A percentile compares a stretch with the other conserved stretches of the same genome.
Conservation (phyloP, 192 early-diverging fungal genomes). For the Backusella tarrabulga region DNA sequence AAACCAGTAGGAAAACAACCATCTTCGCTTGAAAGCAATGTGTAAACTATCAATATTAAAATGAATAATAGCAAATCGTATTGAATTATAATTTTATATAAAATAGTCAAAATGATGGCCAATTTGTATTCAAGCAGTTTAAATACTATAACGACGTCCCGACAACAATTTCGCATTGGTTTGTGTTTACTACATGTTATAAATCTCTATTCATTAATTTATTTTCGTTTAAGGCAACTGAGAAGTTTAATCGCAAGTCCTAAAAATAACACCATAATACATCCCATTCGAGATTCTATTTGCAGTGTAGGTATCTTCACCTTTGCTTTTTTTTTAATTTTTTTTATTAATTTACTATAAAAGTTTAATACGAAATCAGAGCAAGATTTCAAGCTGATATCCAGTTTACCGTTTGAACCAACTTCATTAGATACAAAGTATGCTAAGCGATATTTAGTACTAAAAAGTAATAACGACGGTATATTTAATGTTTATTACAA, state of each 20-base stretch:
- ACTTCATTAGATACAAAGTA: not conserved
- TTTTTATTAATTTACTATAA: not conserved
- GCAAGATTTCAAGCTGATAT: not conserved
- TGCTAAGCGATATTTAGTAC: not conserved
- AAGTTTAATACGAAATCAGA: conserved; percentile 1
- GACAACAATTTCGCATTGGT: not conserved
- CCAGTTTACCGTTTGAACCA: not conserved
- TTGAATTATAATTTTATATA: not conserved
- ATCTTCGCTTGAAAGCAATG: not conserved
- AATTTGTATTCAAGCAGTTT: not conserved
- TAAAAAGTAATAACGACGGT: not conserved
- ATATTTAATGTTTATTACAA: not conserved
- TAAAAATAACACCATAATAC: not conserved
- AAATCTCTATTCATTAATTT: not conserved
- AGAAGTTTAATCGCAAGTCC: not conserved
- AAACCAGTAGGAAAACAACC: not conserved
- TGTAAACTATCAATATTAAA: not conserved
- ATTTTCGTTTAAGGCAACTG: not conserved
- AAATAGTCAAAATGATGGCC: not conserved
- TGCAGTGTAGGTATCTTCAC: not conserved
- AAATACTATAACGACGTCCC: not conserved
- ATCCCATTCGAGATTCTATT: not conserved
- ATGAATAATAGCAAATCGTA: not conserved
- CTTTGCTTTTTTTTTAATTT: not conserved
- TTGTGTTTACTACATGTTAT: not conserved